These are phyloP conservation scores for Kuraishia ogatae DNA, from an alignment of 805 yeast genomes.

Conservation along the genomic window DNA sequence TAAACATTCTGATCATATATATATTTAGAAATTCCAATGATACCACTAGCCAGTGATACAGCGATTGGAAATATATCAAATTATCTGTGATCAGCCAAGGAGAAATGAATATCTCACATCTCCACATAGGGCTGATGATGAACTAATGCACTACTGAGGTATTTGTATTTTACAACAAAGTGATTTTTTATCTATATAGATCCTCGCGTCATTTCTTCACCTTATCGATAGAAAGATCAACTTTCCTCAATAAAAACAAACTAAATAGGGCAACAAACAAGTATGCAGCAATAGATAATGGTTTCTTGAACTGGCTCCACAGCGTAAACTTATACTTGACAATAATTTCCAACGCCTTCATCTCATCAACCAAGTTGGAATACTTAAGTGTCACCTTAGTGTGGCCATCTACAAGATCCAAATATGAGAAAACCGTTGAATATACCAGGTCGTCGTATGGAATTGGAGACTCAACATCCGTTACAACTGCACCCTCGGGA, in stretches of 20 bases:
- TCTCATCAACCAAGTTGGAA: slow-evolving; percentile 60
- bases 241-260: slow-evolving; percentile 37
- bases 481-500: slow-evolving; percentile 76
- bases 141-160: too few relatives aligned
- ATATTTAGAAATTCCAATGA: too few relatives aligned
- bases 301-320: slow-evolving; percentile 50
- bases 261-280: slow-evolving; percentile 52
- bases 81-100: too few relatives aligned
- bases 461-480: slow-evolving; percentile 51
- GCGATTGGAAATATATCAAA: too few relatives aligned
- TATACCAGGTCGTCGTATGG: slow-evolving; percentile 22
- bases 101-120: too few relatives aligned
- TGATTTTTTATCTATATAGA: too few relatives aligned
- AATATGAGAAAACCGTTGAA: slow-evolving; percentile 36
- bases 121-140: too few relatives aligned
- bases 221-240: slow-evolving; percentile 28
- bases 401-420: slow-evolving; percentile 75
- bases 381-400: slow-evolving; percentile 57
- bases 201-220: background rate
- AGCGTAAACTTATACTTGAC: slow-evolving; percentile 56
- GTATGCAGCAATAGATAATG: slow-evolving; percentile 53
- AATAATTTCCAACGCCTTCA: slow-evolving; percentile 44
- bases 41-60: too few relatives aligned
- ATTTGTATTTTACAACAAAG: too few relatives aligned
- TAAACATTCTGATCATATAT: too few relatives aligned